A percentile compares a stretch with the other conserved stretches of the same genome.
Conservation (phyloP, 306 rosid species). For the Dalbergia oliveri region DNA sequence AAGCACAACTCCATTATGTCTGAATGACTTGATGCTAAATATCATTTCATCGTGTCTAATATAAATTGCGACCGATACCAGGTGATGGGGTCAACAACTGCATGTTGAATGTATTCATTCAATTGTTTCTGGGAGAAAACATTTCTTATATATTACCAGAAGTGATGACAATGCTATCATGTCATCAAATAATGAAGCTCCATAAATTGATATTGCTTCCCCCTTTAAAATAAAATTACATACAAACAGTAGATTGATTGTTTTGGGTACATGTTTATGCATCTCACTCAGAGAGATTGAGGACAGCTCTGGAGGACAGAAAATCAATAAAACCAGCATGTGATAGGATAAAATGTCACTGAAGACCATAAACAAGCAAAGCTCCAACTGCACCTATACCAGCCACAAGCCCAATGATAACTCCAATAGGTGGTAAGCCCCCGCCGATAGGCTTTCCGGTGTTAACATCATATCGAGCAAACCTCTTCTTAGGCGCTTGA, state of each 20-base stretch:
- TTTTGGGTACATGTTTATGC: conserved; percentile 37
- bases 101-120: background rate
- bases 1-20: no score
- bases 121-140: conserved; percentile 15
- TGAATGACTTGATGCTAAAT: no score
- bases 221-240: no score
- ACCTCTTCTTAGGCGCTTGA: conserved; percentile 91
- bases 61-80: background rate
- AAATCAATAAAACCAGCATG: conserved; percentile 3
- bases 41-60: background rate
- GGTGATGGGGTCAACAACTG: background rate
- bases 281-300: conserved; percentile 19
- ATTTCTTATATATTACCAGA: background rate
- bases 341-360: conserved; percentile 54
- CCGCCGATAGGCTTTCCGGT: conserved; percentile 89
- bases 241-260: background rate
- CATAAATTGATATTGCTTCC: background rate
- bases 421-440: conserved; percentile 90
- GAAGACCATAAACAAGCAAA: conserved; percentile 96
- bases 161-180: background rate
- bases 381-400: conserved; percentile 93
- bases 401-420: conserved; percentile 80
- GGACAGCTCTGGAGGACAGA: conserved; percentile 28
- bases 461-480: conserved; percentile 83
- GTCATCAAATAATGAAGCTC: background rate